phyloP scores from a whole-genome alignment of 495 filamentous ascomycete species.

The Aspergillus olivimuriae region DNA sequence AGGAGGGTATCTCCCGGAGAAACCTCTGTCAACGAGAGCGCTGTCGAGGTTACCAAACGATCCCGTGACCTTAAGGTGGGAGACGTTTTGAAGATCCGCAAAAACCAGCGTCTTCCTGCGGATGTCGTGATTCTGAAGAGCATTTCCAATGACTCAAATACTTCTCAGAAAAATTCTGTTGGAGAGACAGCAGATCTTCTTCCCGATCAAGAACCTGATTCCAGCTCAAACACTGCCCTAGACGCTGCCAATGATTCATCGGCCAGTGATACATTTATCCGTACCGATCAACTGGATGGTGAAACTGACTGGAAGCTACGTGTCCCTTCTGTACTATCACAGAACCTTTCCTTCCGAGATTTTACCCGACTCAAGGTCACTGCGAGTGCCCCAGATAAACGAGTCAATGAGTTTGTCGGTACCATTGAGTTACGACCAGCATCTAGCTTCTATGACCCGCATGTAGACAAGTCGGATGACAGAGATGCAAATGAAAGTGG shows the following conservation, averaged over 20 bases:
- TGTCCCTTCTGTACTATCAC: constrained; percentile 75
- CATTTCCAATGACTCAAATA: constrained; percentile 54
- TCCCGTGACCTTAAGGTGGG: constrained; percentile 91
- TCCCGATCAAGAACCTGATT: constrained; percentile 16
- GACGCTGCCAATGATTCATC: constrained; percentile 15
- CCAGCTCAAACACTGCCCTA: constrained; percentile 5
- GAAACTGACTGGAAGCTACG: constrained; percentile 99
- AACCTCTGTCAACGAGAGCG: constrained; percentile 5
- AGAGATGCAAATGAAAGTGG: constrained; percentile 15
- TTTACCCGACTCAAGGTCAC: constrained; percentile 69
- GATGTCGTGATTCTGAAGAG: constrained; percentile 93
- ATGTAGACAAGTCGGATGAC: constrained; percentile 33
- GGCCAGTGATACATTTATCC: constrained; percentile 87
- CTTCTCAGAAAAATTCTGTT: constrained; percentile 15
- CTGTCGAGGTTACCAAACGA: constrained; percentile 62
- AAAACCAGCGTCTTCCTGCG: constrained; percentile 86
- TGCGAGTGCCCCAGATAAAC: constrained; percentile 81
- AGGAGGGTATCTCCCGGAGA: constrained; percentile 14
- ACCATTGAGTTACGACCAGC: constrained; percentile 59
- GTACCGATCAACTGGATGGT: constrained; percentile 95
- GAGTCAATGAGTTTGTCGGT: constrained; percentile 89
- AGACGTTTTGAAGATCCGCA: constrained; percentile 84
- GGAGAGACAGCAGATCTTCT: constrained; percentile 19
- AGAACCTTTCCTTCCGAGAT: constrained; percentile 59
- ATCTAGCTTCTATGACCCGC: constrained; percentile 34